Conservation (phyloP, 495 filamentous ascomycete species). For the Penicillium robsamsonii region DNA sequence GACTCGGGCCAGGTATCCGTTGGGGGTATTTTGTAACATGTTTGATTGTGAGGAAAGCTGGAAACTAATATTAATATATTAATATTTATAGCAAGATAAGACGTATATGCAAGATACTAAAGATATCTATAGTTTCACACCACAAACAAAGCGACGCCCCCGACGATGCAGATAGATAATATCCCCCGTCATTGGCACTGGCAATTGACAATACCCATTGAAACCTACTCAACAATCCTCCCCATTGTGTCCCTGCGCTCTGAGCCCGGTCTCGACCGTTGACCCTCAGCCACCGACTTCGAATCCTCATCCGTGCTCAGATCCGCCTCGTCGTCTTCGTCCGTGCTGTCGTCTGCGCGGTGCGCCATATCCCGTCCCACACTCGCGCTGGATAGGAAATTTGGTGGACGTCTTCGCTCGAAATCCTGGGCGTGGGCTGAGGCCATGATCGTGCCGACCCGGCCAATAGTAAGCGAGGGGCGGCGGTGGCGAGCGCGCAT, state of each 20-base stretch:
- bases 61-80: conserved; percentile 7
- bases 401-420: conserved; percentile 63
- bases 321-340: conserved; percentile 36
- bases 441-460: conserved; percentile 61
- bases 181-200: neutral
- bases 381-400: conserved; percentile 29
- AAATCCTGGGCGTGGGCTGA: conserved; percentile 86
- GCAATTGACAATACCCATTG: neutral
- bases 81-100: conserved; percentile 13
- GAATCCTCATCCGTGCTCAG: conserved; percentile 23
- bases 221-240: conserved; percentile 17
- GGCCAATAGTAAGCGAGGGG: conserved; percentile 34
- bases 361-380: conserved; percentile 20
- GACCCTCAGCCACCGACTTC: conserved; percentile 1
- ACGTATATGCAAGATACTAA: conserved; percentile 1
- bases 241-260: conserved; percentile 11
- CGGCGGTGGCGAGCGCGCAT: conserved; percentile 27
- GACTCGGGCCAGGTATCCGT: too few species aligned
- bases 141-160: neutral
- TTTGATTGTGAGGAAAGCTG: neutral
- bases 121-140: conserved; percentile 7
- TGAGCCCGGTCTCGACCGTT: conserved; percentile 1
- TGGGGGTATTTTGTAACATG: too few species aligned
- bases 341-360: conserved; percentile 32
- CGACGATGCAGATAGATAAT: neutral